Evolutionary conservation across 768 basidiomycete species (phyloP).

Genomic region (Imleria badia): DNA sequence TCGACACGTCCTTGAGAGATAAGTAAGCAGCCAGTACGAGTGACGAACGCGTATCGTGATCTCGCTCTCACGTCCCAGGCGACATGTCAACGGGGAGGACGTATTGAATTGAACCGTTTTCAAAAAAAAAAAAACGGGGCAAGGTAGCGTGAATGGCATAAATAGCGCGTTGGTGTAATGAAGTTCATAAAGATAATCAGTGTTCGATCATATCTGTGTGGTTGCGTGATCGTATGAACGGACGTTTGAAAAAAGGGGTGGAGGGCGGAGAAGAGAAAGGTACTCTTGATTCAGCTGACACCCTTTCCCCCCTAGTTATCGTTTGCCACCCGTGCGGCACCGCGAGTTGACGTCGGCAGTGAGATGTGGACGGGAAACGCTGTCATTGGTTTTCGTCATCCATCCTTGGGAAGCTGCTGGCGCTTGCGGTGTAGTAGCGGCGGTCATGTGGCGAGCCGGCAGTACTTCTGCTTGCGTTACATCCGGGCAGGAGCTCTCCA

Average conservation of each 20-base stretch:
- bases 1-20: not conserved
- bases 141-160: constrained; percentile 22
- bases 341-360: not conserved
- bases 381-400: constrained; percentile 8
- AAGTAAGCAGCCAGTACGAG: not conserved
- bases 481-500: constrained; percentile 22
- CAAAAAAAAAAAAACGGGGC: not conserved
- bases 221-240: constrained; percentile 8
- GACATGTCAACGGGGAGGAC: not conserved
- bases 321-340: not conserved
- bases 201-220: constrained; percentile 7
- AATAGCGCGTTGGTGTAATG: constrained; percentile 18
- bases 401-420: constrained; percentile 8
- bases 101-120: not conserved
- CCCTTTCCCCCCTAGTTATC: not conserved
- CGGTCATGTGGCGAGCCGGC: constrained; percentile 11
- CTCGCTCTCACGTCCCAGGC: constrained; percentile 2
- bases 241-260: not conserved
- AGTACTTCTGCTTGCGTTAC: not conserved
- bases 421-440: constrained; percentile 18
- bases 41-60: constrained; percentile 1
- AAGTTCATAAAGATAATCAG: constrained; percentile 29
- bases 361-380: not conserved
- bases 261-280: not conserved
- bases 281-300: not conserved